These are phyloP conservation scores for Kodamaea kaohsiungensis DNA, from an alignment of 805 yeast genomes.

Conservation along the genomic window DNA sequence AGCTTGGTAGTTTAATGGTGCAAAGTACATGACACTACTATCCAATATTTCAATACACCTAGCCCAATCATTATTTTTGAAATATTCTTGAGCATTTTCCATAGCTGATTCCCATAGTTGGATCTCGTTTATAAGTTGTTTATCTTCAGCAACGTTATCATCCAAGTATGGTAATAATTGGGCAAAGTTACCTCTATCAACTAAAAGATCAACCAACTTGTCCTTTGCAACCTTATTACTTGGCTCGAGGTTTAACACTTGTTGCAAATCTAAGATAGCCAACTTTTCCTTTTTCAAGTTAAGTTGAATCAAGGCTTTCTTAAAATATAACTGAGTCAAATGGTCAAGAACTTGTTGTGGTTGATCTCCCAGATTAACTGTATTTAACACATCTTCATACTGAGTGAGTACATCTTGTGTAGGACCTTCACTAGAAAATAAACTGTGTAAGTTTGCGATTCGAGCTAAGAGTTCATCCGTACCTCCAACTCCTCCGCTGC, in stretches of 20 bases:
- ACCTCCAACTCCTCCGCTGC: neutral
- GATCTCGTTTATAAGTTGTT: conserved; percentile 15
- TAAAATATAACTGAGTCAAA: conserved; percentile 52
- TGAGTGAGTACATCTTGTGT: conserved; percentile 25
- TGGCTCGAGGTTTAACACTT: conserved; percentile 44
- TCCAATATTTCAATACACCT: conserved; percentile 31
- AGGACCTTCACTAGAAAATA: conserved; percentile 33
- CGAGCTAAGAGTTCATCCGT: conserved; percentile 2
- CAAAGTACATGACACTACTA: conserved; percentile 24
- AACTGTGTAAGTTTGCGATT: conserved; percentile 10
- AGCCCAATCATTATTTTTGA: conserved; percentile 19
- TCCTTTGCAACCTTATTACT: conserved; percentile 48
- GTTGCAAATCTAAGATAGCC: conserved; percentile 55
- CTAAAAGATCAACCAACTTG: conserved; percentile 49
- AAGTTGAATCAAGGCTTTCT: conserved; percentile 61
- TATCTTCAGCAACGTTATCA: neutral
- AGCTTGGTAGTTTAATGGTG: conserved; percentile 45
- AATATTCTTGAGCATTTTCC: conserved; percentile 12
- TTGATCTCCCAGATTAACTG: conserved; percentile 4
- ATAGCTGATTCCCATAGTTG: conserved; percentile 18
- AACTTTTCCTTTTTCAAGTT: conserved; percentile 53
- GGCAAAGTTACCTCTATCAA: conserved; percentile 54
- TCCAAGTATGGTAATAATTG: conserved; percentile 5
- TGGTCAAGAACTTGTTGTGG: conserved; percentile 12
- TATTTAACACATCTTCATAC: conserved; percentile 18